Evolutionary conservation across 257 asterid species (phyloP).

Genomic region (Penstemon newberryi): DNA sequence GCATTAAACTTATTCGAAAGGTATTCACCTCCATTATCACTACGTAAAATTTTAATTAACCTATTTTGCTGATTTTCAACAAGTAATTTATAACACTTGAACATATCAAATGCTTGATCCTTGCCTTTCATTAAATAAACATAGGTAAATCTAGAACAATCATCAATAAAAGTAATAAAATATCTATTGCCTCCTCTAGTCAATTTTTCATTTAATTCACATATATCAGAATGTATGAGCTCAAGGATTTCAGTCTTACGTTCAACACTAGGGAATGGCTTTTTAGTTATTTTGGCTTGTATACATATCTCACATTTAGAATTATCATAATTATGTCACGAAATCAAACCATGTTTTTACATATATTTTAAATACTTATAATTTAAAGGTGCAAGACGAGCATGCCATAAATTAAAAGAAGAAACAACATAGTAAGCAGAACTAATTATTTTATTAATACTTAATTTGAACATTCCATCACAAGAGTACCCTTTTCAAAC

Average conservation of each 20-base stretch:
- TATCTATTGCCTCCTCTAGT: not conserved
- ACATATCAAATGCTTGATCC: too few relatives aligned
- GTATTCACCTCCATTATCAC: not conserved
- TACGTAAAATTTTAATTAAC: not conserved
- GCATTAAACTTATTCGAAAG: too few relatives aligned
- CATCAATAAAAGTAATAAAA: not conserved
- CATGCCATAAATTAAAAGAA: too few relatives aligned
- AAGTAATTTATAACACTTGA: too few relatives aligned
- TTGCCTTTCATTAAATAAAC: not conserved
- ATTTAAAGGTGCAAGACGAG: too few relatives aligned
- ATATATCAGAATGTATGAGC: not conserved
- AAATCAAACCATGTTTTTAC: too few relatives aligned
- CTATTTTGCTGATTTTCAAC: not conserved
- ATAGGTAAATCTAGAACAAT: too few relatives aligned
- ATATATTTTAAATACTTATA: too few relatives aligned
- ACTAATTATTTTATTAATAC: not conserved
- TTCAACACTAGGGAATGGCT: not conserved
- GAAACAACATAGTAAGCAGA: too few relatives aligned
- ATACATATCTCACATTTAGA: not conserved
- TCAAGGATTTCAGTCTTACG: not conserved
- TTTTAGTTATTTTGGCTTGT: not conserved
- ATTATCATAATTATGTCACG: too few relatives aligned
- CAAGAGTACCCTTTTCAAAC: too few relatives aligned
- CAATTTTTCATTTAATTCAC: too few relatives aligned
- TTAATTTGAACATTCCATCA: constrained; percentile 7